Conservation (phyloP, 306 rosid genomes). For the Canavalia ensiformis region DNA sequence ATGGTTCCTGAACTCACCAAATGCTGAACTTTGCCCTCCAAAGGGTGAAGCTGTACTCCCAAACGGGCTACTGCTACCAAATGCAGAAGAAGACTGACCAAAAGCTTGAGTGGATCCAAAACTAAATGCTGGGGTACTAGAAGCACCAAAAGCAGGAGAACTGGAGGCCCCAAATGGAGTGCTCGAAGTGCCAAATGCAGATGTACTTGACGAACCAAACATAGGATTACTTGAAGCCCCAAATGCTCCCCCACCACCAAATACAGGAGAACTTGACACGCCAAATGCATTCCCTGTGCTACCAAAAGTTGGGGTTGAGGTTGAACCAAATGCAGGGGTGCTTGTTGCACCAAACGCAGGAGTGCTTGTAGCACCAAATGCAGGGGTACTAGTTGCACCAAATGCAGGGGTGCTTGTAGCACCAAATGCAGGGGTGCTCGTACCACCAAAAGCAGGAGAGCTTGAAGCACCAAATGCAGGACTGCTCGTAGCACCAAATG, state of each 20-base stretch:
- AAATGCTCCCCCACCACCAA: conserved; percentile 79
- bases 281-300: conserved; percentile 75
- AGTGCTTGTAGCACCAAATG: conserved; percentile 54
- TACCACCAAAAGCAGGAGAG: conserved; percentile 61
- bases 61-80: conserved; percentile 79
- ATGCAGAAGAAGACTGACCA: conserved; percentile 80
- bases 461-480: conserved; percentile 56
- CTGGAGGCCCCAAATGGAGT: conserved; percentile 73
- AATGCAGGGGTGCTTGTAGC: conserved; percentile 57
- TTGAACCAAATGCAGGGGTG: conserved; percentile 71
- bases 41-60: conserved; percentile 72
- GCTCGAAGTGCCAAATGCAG: conserved; percentile 67
- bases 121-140: conserved; percentile 77
- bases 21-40: conserved; percentile 83
- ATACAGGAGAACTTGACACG: conserved; percentile 64
- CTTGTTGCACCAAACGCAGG: conserved; percentile 60
- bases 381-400: conserved; percentile 57
- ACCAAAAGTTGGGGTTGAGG: conserved; percentile 75
- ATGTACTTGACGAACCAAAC: conserved; percentile 63
- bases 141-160: conserved; percentile 79
- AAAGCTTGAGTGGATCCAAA: conserved; percentile 70
- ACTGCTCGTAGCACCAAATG: conserved; percentile 62
- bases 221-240: conserved; percentile 72
- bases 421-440: conserved; percentile 59
- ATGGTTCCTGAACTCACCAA: conserved; percentile 66